Evolutionary conservation across 2,329 filamentous ascomycete species (phyloP).

Genomic region (Ascochyta rabiei): DNA sequence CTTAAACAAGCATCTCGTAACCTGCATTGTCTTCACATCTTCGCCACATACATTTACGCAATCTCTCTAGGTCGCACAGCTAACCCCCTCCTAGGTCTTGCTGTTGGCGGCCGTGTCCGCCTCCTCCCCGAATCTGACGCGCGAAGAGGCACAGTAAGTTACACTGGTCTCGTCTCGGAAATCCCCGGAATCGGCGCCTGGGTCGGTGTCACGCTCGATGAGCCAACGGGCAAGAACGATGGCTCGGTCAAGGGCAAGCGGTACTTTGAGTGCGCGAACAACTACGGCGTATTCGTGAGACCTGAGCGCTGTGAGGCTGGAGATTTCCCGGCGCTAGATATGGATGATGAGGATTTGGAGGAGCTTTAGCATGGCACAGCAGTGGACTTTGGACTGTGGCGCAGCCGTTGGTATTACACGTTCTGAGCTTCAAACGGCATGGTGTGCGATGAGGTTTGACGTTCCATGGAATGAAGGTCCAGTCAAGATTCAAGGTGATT

Average conservation of each 20-base stretch:
- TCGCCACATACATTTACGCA: neutral
- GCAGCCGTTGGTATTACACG: neutral
- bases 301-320: constrained; percentile 79
- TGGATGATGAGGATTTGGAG: constrained; percentile 69
- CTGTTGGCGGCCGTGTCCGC: constrained; percentile 41
- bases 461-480: neutral
- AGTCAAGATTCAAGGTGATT: neutral
- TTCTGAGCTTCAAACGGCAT: neutral
- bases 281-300: constrained; percentile 78
- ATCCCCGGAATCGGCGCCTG: constrained; percentile 70
- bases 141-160: constrained; percentile 72
- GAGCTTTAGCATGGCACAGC: constrained; percentile 51
- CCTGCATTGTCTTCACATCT: neutral
- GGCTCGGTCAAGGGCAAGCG: constrained; percentile 69
- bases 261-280: constrained; percentile 73
- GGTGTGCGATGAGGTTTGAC: neutral
- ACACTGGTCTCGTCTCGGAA: constrained; percentile 75
- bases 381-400: neutral
- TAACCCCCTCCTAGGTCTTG: constrained; percentile 32
- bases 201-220: constrained; percentile 76
- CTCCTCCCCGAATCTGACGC: constrained; percentile 67
- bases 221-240: constrained; percentile 83
- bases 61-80: neutral
- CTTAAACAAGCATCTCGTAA: neutral
- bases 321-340: constrained; percentile 64